Percentiles rank a stretch among this genome's conserved stretches.
Conservation (phyloP, 371 early-diverging fungal genomes). For the Quaeritorhiza haematococci region DNA sequence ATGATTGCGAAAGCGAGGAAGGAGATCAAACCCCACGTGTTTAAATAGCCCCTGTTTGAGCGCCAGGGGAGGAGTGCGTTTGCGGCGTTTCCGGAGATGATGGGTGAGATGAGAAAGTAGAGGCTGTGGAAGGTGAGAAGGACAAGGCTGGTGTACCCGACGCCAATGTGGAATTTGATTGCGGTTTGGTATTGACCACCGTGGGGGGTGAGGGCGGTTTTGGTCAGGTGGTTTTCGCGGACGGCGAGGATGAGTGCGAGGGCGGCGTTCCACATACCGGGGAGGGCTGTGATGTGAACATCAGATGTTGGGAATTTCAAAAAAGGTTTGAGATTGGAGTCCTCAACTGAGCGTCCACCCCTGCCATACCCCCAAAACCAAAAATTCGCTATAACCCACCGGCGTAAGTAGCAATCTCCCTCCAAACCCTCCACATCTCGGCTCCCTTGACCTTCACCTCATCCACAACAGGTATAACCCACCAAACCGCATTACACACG, state of each 20-base stretch:
- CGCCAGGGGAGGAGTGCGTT: background rate
- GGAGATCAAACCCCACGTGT: slow-evolving; percentile 3
- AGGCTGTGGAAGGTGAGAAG: slow-evolving; percentile 9
- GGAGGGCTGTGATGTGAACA: background rate
- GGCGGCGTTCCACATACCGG: slow-evolving; percentile 12
- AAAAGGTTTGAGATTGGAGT: no score
- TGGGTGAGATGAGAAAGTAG: background rate
- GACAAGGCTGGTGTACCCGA: slow-evolving; percentile 10
- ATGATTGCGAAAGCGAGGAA: slow-evolving; percentile 1
- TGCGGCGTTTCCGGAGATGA: background rate
- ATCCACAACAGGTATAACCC: background rate
- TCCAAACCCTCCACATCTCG: no score
- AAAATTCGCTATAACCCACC: no score
- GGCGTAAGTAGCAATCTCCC: no score
- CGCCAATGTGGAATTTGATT: slow-evolving; percentile 8
- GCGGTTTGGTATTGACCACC: slow-evolving; percentile 8
- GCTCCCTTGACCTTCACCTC: no score
- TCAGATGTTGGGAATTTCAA: background rate
- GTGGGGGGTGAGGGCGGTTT: slow-evolving; percentile 3
- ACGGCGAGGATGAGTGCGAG: slow-evolving; percentile 5
- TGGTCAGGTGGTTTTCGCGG: slow-evolving; percentile 11
- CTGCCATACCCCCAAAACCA: no score
- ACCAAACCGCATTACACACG: background rate
- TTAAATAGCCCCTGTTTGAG: slow-evolving; percentile 4
- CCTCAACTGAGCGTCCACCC: no score